These are phyloP conservation scores for Scenedesmus sp. DNA, from an alignment of 163 green algal species.

Conservation along the genomic window DNA sequence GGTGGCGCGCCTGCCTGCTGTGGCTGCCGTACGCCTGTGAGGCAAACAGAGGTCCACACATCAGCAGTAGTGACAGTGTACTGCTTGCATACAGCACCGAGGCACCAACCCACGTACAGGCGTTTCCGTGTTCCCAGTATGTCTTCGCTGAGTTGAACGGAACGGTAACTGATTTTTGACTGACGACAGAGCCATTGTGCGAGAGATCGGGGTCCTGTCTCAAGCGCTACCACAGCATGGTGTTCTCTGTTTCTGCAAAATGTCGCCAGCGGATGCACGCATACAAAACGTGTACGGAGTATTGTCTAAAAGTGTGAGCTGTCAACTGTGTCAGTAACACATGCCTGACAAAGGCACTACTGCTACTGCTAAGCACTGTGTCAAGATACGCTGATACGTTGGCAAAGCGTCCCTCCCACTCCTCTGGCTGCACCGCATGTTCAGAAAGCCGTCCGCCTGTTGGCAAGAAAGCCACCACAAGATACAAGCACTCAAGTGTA, in stretches of 20 bases:
- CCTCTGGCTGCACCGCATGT: background rate
- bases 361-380: background rate
- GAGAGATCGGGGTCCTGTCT: background rate
- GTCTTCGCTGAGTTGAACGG: background rate
- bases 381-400: background rate
- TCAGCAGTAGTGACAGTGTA: conserved; percentile 17
- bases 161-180: background rate
- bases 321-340: background rate
- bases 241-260: background rate
- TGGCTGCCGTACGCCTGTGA: background rate
- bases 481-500: background rate
- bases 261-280: background rate
- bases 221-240: background rate
- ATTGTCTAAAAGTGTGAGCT: background rate
- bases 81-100: background rate
- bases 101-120: background rate
- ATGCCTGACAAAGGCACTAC: background rate
- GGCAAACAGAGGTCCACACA: background rate
- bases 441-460: background rate
- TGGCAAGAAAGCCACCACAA: background rate
- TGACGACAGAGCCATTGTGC: background rate
- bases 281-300: background rate
- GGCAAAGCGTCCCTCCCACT: too few relatives aligned
- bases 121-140: background rate
- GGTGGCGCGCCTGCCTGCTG: background rate